Conservation (phyloP, 352 stramenopile genomes). For the Pilasporangium apinafurcum region DNA sequence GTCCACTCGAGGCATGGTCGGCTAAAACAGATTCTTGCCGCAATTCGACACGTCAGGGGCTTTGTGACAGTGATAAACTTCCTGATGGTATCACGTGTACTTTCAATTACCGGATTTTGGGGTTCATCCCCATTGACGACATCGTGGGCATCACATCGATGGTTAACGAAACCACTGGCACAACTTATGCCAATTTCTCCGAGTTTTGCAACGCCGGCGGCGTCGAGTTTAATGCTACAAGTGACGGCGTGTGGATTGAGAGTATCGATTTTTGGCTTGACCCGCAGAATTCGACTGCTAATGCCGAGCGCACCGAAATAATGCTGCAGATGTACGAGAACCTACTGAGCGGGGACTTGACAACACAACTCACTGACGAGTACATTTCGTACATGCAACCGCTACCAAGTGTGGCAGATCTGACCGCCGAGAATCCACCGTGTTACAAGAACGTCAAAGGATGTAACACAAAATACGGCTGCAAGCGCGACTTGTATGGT, state of each 20-base stretch:
- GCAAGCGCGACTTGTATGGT: slow-evolving; percentile 47
- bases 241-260: slow-evolving; percentile 21
- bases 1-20: slow-evolving; percentile 19
- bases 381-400: slow-evolving; percentile 30
- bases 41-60: slow-evolving; percentile 18
- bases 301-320: slow-evolving; percentile 25
- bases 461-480: slow-evolving; percentile 44
- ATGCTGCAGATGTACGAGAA: slow-evolving; percentile 38
- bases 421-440: slow-evolving; percentile 39
- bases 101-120: slow-evolving; percentile 61
- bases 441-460: slow-evolving; percentile 59
- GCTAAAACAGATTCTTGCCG: slow-evolving; percentile 44
- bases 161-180: slow-evolving; percentile 16
- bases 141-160: slow-evolving; percentile 63
- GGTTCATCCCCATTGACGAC: slow-evolving; percentile 59
- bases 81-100: slow-evolving; percentile 52
- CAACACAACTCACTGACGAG: slow-evolving; percentile 30
- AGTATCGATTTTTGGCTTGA: slow-evolving; percentile 57
- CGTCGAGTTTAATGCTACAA: slow-evolving; percentile 52
- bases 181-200: slow-evolving; percentile 42
- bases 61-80: slow-evolving; percentile 36
- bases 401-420: slow-evolving; percentile 30
- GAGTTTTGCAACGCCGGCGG: slow-evolving; percentile 52
- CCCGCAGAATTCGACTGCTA: slow-evolving; percentile 38
- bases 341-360: slow-evolving; percentile 13